Conservation (phyloP, 1,139 yeast species). For the Pichia sp. region DNA sequence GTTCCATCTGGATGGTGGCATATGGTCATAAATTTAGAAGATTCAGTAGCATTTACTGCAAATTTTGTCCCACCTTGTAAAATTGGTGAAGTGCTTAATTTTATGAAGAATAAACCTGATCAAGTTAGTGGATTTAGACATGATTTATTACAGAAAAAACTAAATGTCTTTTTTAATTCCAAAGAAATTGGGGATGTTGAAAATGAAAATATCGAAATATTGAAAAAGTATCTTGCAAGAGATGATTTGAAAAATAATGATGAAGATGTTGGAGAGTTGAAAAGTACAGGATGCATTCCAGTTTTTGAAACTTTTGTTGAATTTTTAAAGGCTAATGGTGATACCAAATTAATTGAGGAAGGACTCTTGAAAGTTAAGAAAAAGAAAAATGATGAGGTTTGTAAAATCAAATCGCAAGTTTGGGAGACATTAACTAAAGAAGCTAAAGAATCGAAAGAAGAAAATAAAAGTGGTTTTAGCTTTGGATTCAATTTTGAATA, state of each 20-base stretch:
- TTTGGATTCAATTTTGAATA: slow-evolving; percentile 27
- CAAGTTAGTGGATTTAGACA: slow-evolving; percentile 80
- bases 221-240: slow-evolving; percentile 22
- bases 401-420: slow-evolving; percentile 13
- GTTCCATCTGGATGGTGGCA: slow-evolving; percentile 99
- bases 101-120: slow-evolving; percentile 57
- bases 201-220: slow-evolving; percentile 21
- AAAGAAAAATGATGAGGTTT: neutral
- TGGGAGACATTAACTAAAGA: slow-evolving; percentile 20
- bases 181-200: slow-evolving; percentile 27
- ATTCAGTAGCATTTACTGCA: slow-evolving; percentile 75
- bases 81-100: slow-evolving; percentile 54
- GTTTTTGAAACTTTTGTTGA: slow-evolving; percentile 52
- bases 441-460: slow-evolving; percentile 9
- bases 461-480: slow-evolving; percentile 23
- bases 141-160: slow-evolving; percentile 37
- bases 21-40: slow-evolving; percentile 74
- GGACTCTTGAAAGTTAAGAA: slow-evolving; percentile 33
- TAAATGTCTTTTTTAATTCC: slow-evolving; percentile 15
- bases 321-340: slow-evolving; percentile 36
- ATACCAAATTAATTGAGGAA: slow-evolving; percentile 30
- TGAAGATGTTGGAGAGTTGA: slow-evolving; percentile 39
- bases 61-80: slow-evolving; percentile 72
- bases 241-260: slow-evolving; percentile 24
- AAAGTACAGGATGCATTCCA: slow-evolving; percentile 38